phyloP scores from a whole-genome alignment of 2,329 filamentous ascomycete species.

The Verticillium tricorpus region DNA sequence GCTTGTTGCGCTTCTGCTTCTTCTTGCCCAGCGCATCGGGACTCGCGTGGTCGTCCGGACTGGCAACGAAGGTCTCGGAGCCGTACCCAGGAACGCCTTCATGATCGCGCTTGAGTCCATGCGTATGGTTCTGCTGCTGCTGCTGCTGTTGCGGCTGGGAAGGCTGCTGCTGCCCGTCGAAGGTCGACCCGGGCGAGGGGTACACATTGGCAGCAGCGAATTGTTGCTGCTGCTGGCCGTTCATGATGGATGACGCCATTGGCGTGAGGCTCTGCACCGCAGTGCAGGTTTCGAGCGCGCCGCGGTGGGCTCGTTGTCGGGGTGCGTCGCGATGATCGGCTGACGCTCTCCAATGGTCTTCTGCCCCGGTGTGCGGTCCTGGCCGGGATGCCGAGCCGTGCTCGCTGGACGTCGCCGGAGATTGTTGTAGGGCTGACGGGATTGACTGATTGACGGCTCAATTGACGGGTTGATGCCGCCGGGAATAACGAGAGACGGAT shows the following conservation, averaged over 20 bases:
- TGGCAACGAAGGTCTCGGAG: conserved; percentile 3
- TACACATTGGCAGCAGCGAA: not conserved
- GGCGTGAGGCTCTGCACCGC: not conserved
- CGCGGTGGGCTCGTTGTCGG: not conserved
- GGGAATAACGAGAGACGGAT: conserved; percentile 4
- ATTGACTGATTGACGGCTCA: not conserved
- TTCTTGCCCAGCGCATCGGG: conserved; percentile 45
- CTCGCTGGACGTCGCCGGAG: not conserved
- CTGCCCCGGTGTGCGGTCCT: not conserved
- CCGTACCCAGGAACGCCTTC: not conserved
- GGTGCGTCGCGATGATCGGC: not conserved
- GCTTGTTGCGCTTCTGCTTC: conserved; percentile 82
- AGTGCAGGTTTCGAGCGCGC: not conserved
- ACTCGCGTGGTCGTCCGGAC: conserved; percentile 7
- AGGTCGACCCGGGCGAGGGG: not conserved
- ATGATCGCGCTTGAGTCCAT: not conserved
- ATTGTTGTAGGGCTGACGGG: not conserved
- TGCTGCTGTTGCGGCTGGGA: not conserved
- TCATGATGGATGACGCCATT: not conserved
- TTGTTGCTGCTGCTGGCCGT: not conserved
- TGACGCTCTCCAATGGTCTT: not conserved
- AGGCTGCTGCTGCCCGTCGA: not conserved
- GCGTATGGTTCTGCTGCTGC: not conserved
- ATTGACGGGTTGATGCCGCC: not conserved
- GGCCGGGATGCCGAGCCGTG: not conserved